Evolutionary conservation across 2,329 filamentous ascomycete genomes (phyloP), one percentile per base, ranked within the genome.

Genomic region (Fusarium pininemorale): DNA sequence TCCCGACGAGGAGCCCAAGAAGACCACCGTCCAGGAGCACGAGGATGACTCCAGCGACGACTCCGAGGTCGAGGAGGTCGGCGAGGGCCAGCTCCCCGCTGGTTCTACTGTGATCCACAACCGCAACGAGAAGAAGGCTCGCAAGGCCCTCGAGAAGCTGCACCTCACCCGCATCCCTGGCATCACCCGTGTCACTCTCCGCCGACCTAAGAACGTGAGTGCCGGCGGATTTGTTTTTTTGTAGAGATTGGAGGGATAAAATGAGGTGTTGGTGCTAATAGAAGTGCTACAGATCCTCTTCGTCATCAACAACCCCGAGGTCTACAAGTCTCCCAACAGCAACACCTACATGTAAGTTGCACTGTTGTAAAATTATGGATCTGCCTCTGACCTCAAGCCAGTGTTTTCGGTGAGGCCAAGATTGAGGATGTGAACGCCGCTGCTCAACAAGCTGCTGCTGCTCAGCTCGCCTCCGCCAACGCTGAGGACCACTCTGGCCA

Each of bases 91-190:
- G 79, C 84, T 90, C 77, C 94, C 96, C 83, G 92, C 93, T 78
- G 96, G 96, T 83, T 94, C 95, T 82, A 91, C 93, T 82, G 91
- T 96, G 81, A 92, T 99, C 82, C 96, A 98, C 91, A 98, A 94
- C 83, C 95, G 96, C 86, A 98, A 98, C 89, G 96, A 99, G 93
- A 99, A 99, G 94, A 99, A 99, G 92, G 97, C 96, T 81, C 93
- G 96, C 88, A 99, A 99, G 91, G 95, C 95, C 82, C 97, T 99
- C 84, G 94, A 95, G 86, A 99, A 99, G 92, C 92, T 98, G 83
- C 95, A 97, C 84, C 89, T 99, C 84, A 96, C 94, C 90, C 95
- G 96, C 83, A 93, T 99, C 79, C 93, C 94, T 82, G 97, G 96
- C 84, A 99, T 99, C 87, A 99, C 96, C 82, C 93, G 96, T 83